These are phyloP conservation scores for Camptophora hylomeconis DNA, from an alignment of 2,329 filamentous ascomycete genomes.

Conservation along the genomic window DNA sequence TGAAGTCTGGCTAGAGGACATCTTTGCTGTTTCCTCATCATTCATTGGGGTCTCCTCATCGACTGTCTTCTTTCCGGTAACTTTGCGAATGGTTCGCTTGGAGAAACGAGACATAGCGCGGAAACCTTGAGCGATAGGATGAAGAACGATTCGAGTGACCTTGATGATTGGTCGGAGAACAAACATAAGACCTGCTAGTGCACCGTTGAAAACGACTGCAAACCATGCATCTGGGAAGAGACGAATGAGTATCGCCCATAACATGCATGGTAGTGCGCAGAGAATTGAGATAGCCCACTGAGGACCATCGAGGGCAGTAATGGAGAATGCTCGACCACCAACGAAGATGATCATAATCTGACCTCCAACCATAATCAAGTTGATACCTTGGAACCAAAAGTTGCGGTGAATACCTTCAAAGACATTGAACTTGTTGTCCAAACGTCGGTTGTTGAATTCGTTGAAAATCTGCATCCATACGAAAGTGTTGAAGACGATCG, in stretches of 20 bases:
- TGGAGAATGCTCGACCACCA: conserved; percentile 68
- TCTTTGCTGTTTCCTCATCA: too few relatives aligned
- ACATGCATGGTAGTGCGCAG: conserved; percentile 72
- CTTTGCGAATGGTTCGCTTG: conserved; percentile 11
- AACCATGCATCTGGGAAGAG: conserved; percentile 60
- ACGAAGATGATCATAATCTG: conserved; percentile 85
- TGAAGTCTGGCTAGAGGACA: conserved; percentile 84
- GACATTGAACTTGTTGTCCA: conserved; percentile 93
- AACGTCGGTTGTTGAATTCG: conserved; percentile 87
- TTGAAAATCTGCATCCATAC: conserved; percentile 99
- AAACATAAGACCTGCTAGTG: conserved; percentile 41
- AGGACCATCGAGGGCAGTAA: conserved; percentile 52
- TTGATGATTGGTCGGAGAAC: conserved; percentile 32
- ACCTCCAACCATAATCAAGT: conserved; percentile 72
- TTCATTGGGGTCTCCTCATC: too few relatives aligned
- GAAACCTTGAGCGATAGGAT: conserved; percentile 20
- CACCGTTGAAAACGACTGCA: conserved; percentile 31
- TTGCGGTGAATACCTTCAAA: conserved; percentile 80
- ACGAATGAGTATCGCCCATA: conserved; percentile 68
- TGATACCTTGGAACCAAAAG: conserved; percentile 79
- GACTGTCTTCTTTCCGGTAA: conserved; percentile 9
- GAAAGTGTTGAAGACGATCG: conserved; percentile 93
- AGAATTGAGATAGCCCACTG: conserved; percentile 85
- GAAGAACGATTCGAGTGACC: conserved; percentile 19
- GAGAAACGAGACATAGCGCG: conserved; percentile 13